phyloP scores from a whole-genome alignment of 352 stramenopile genomes.

The Saprolegnia parasitica region DNA sequence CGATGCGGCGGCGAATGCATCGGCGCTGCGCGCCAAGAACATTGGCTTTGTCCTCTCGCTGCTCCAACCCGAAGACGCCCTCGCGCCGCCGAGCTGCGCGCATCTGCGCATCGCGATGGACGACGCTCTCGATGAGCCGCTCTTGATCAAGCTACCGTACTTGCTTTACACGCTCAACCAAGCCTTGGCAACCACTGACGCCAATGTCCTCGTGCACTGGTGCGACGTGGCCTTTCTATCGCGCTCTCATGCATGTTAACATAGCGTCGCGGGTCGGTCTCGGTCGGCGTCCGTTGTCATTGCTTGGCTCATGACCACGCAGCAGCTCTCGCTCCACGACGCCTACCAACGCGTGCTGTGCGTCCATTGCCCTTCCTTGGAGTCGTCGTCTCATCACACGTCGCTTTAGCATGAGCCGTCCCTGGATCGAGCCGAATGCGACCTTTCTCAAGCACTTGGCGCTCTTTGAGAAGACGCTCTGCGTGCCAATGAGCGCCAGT shows the following conservation, averaged over 20 bases:
- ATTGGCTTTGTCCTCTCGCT: slow-evolving; percentile 47
- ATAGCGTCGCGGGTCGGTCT: slow-evolving; percentile 58
- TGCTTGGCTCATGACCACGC: slow-evolving; percentile 46
- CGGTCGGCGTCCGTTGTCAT: slow-evolving; percentile 50
- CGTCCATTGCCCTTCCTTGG: neutral
- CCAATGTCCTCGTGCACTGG: slow-evolving; percentile 72
- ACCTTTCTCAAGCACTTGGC: slow-evolving; percentile 50
- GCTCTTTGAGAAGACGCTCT: slow-evolving; percentile 37
- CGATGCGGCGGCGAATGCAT: slow-evolving; percentile 51
- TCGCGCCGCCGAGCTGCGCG: slow-evolving; percentile 15
- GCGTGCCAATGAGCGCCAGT: neutral
- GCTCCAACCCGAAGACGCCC: slow-evolving; percentile 31
- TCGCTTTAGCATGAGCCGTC: slow-evolving; percentile 41
- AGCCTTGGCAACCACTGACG: slow-evolving; percentile 38
- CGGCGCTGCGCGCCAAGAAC: slow-evolving; percentile 35
- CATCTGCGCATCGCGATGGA: slow-evolving; percentile 43
- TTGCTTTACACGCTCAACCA: slow-evolving; percentile 38
- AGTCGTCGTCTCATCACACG: neutral
- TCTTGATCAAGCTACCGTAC: slow-evolving; percentile 43
- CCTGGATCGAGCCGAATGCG: slow-evolving; percentile 67
- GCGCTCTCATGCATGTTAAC: neutral
- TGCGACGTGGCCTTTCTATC: slow-evolving; percentile 24
- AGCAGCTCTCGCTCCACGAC: slow-evolving; percentile 34
- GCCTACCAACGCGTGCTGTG: slow-evolving; percentile 48
- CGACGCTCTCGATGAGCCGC: slow-evolving; percentile 47